Conservation (phyloP, 2,329 filamentous ascomycete genomes). For the Colletotrichum sp. region DNA sequence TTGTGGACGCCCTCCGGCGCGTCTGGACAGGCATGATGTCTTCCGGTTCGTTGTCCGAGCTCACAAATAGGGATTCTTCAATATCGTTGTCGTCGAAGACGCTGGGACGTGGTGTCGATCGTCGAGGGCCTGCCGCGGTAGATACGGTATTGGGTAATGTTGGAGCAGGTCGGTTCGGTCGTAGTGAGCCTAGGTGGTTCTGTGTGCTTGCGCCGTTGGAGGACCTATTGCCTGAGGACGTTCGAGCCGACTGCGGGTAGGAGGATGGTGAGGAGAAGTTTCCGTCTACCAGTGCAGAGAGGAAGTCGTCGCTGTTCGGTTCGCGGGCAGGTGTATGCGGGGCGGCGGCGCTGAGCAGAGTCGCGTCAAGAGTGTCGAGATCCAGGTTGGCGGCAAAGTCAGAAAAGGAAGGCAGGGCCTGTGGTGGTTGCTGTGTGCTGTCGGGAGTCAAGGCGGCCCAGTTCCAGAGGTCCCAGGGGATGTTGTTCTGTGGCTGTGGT, state of each 20-base stretch:
- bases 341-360: background rate
- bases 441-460: background rate
- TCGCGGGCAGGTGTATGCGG: slow-evolving; percentile 22
- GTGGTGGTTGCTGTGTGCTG: background rate
- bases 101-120: background rate
- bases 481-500: background rate
- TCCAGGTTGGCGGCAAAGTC: slow-evolving; percentile 11
- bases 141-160: slow-evolving; percentile 2
- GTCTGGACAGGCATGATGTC: slow-evolving; percentile 20
- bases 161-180: slow-evolving; percentile 5
- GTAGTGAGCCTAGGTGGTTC: background rate
- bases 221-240: slow-evolving; percentile 13
- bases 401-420: slow-evolving; percentile 10
- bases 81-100: background rate
- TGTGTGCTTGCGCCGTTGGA: background rate
- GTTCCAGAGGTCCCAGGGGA: background rate
- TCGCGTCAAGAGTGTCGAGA: background rate
- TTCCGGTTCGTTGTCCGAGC: slow-evolving; percentile 19
- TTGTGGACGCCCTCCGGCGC: slow-evolving; percentile 19
- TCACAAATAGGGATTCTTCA: slow-evolving; percentile 18
- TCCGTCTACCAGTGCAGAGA: slow-evolving; percentile 29
- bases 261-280: slow-evolving; percentile 41
- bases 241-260: slow-evolving; percentile 34
- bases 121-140: slow-evolving; percentile 1
- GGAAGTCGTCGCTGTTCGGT: slow-evolving; percentile 23